phyloP scores from a whole-genome alignment of 2,329 filamentous ascomycete species.

The Ophiosphaerella herpotricha region DNA sequence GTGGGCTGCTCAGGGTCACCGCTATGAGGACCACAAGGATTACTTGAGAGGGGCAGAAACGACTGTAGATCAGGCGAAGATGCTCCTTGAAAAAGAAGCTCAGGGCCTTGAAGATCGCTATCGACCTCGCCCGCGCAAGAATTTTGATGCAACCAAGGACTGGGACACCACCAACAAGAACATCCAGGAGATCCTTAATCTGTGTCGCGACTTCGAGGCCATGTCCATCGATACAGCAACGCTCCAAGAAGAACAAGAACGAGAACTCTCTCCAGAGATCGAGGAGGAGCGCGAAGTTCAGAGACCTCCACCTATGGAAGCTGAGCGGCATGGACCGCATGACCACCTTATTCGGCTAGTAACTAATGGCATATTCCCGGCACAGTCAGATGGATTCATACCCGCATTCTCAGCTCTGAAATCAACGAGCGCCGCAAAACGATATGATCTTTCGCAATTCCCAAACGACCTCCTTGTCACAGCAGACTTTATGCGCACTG shows the following conservation, averaged over 20 bases:
- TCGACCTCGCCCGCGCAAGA: constrained; percentile 35
- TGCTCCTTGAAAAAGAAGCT: constrained; percentile 60
- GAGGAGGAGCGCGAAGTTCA: constrained; percentile 63
- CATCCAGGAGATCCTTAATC: constrained; percentile 16
- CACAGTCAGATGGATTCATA: too few species aligned
- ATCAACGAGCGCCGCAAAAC: constrained; percentile 45
- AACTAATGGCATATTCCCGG: too few species aligned
- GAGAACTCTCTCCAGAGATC: constrained; percentile 67
- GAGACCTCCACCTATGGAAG: constrained; percentile 47
- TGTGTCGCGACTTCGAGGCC: constrained; percentile 26
- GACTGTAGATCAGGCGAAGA: constrained; percentile 36
- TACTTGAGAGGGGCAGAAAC: constrained; percentile 35
- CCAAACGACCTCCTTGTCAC: constrained; percentile 53
- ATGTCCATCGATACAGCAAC: constrained; percentile 38
- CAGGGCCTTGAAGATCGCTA: constrained; percentile 52
- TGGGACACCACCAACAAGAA: constrained; percentile 15
- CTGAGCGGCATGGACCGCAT: constrained; percentile 53
- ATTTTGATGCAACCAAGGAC: constrained; percentile 1
- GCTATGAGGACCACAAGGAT: constrained; percentile 51
- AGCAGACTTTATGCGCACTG: constrained; percentile 55
- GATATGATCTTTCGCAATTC: constrained; percentile 44
- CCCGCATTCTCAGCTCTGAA: constrained; percentile 26
- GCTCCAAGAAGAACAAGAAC: constrained; percentile 68
- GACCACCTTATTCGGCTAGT: constrained; percentile 38
- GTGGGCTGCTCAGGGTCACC: constrained; percentile 64